Percentiles rank a stretch among this genome's conserved stretches.
Evolutionary conservation across 2,329 filamentous ascomycete genomes (phyloP).

Genomic region (Xylaria sp.): DNA sequence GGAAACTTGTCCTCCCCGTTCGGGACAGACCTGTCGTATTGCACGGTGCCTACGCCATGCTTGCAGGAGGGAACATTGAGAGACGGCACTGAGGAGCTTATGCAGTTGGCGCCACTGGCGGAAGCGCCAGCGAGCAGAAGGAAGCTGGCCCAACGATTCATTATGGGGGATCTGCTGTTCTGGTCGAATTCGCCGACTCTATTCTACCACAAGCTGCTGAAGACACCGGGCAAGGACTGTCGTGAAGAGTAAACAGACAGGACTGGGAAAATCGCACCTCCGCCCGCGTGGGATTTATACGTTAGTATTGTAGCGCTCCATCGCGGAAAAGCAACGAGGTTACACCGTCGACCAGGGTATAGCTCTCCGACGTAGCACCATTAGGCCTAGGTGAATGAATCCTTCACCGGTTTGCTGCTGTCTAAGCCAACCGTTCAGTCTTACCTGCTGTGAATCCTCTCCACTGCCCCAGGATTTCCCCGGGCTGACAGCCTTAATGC

Average conservation of each 20-base stretch:
- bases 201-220: neutral
- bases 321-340: slow-evolving; percentile 13
- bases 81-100: slow-evolving; percentile 39
- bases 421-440: neutral
- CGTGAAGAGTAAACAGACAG: neutral
- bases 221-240: neutral
- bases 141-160: slow-evolving; percentile 34
- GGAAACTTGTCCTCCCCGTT: slow-evolving; percentile 54
- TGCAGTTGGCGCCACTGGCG: slow-evolving; percentile 33
- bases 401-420: slow-evolving; percentile 6
- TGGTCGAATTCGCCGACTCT: slow-evolving; percentile 2
- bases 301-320: slow-evolving; percentile 13
- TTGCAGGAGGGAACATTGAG: slow-evolving; percentile 56
- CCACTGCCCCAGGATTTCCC: neutral
- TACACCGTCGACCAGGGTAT: slow-evolving; percentile 21
- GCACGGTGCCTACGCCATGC: slow-evolving; percentile 49
- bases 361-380: slow-evolving; percentile 19
- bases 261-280: slow-evolving; percentile 2
- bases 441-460: neutral
- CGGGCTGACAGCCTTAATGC: neutral
- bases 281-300: slow-evolving; percentile 20
- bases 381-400: slow-evolving; percentile 22
- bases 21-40: slow-evolving; percentile 57
- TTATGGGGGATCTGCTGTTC: slow-evolving; percentile 21
- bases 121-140: slow-evolving; percentile 37